A percentile compares a stretch with the other conserved stretches of the same genome.
These are phyloP conservation scores for Metschnikowia colocasiae DNA, from an alignment of 805 yeast species.

Conservation along the genomic window DNA sequence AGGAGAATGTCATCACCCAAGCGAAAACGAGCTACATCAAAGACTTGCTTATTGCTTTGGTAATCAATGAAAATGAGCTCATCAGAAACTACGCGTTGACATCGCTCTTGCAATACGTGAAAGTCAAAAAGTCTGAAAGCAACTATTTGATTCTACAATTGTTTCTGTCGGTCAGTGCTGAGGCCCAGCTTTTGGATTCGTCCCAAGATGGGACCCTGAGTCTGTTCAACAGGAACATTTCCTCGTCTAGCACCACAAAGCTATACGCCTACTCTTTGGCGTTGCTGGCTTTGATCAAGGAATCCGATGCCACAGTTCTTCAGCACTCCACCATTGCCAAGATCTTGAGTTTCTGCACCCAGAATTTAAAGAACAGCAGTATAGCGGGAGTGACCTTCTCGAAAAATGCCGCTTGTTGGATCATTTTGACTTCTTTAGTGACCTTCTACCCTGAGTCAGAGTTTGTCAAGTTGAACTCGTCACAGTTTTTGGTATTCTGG, in stretches of 20 bases:
- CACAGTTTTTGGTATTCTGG: conserved; percentile 44
- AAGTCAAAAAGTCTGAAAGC: conserved; percentile 30
- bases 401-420: conserved; percentile 39
- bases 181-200: conserved; percentile 15
- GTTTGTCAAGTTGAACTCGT: conserved; percentile 40
- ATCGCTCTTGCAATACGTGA: conserved; percentile 30
- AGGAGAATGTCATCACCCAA: conserved; percentile 18
- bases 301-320: conserved; percentile 31
- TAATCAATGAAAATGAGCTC: conserved; percentile 31
- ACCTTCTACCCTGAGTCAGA: conserved; percentile 40
- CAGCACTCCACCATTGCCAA: conserved; percentile 41
- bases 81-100: conserved; percentile 35
- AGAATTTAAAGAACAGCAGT: conserved; percentile 37
- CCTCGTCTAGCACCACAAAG: conserved; percentile 19
- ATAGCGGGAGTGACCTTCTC: conserved; percentile 20
- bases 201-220: conserved; percentile 2
- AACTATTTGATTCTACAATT: conserved; percentile 32
- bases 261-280: conserved; percentile 35
- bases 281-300: conserved; percentile 33
- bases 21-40: conserved; percentile 25
- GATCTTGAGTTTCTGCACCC: conserved; percentile 44
- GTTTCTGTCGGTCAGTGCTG: conserved; percentile 30
- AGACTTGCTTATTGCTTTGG: conserved; percentile 28
- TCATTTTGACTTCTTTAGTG: conserved; percentile 37
- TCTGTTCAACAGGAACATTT: conserved; percentile 19